Conservation (phyloP, 2,329 filamentous ascomycete genomes). For the Macrophomina phaseolina region DNA sequence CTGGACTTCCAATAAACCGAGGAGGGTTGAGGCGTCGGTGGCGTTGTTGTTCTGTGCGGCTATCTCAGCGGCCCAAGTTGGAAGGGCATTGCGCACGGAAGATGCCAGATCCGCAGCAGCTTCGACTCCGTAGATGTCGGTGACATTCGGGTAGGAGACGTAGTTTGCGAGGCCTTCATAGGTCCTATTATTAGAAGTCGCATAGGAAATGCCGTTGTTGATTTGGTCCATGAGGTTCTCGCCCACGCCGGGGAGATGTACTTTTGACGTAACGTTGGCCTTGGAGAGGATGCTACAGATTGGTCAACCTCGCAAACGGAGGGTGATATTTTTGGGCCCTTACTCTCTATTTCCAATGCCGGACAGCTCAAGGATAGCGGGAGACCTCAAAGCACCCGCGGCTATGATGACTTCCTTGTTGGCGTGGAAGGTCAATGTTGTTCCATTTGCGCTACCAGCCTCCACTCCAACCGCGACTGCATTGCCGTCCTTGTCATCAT, state of each 20-base stretch:
- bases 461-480: slow-evolving; percentile 32
- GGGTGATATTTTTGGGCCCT: not conserved
- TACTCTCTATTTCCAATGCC: slow-evolving; percentile 31
- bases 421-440: not conserved
- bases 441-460: not conserved
- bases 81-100: slow-evolving; percentile 30
- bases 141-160: slow-evolving; percentile 34
- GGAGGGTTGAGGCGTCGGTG: slow-evolving; percentile 14
- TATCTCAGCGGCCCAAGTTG: slow-evolving; percentile 30
- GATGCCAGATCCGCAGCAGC: slow-evolving; percentile 32
- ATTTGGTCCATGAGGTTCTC: slow-evolving; percentile 35
- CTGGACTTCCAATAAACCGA: slow-evolving; percentile 37
- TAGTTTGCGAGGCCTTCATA: slow-evolving; percentile 35
- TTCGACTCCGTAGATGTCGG: slow-evolving; percentile 34
- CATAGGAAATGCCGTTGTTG: slow-evolving; percentile 29
- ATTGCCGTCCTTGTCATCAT: slow-evolving; percentile 28
- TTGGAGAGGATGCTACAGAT: slow-evolving; percentile 18
- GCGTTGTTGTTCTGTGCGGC: slow-evolving; percentile 27
- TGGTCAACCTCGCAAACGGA: not conserved
- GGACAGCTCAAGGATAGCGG: slow-evolving; percentile 30
- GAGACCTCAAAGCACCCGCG: slow-evolving; percentile 31
- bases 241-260: slow-evolving; percentile 32
- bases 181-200: slow-evolving; percentile 29
- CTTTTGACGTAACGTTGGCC: slow-evolving; percentile 29
- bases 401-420: slow-evolving; percentile 33